These are phyloP conservation scores for Acorus gramineus DNA, from an alignment of 106 monocot genomes.

Conservation along the genomic window DNA sequence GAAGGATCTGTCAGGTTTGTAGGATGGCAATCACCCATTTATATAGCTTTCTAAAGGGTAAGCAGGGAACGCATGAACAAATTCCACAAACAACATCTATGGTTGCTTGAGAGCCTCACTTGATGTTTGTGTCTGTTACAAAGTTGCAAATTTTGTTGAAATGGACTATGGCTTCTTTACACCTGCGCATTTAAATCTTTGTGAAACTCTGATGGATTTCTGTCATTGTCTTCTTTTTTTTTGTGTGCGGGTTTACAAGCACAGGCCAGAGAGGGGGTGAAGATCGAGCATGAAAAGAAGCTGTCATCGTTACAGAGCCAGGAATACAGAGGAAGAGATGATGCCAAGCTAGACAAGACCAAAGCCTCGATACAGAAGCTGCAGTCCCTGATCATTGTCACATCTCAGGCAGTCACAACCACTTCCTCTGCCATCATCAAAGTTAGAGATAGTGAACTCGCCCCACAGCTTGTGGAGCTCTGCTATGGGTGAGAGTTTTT, in stretches of 20 bases:
- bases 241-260: not conserved
- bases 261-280: constrained; percentile 77
- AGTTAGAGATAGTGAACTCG: constrained; percentile 83
- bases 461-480: constrained; percentile 74
- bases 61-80: too few relatives aligned
- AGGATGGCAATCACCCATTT: too few relatives aligned
- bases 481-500: constrained; percentile 56
- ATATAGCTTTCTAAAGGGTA: too few relatives aligned
- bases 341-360: constrained; percentile 71
- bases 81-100: too few relatives aligned
- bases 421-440: constrained; percentile 78
- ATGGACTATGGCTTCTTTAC: too few relatives aligned
- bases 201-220: not conserved
- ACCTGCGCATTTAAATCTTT: too few relatives aligned
- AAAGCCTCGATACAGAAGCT: constrained; percentile 73
- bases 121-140: not conserved
- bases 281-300: constrained; percentile 90
- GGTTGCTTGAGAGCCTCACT: not conserved
- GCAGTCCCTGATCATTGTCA: constrained; percentile 72
- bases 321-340: constrained; percentile 62
- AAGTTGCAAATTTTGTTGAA: not conserved
- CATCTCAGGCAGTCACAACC: constrained; percentile 80
- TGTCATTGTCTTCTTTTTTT: not conserved
- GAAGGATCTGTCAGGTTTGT: too few relatives aligned
- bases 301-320: constrained; percentile 69